Evolutionary conservation across 2,329 filamentous ascomycete genomes (phyloP).

Genomic region (Coleophoma cylindrospora): DNA sequence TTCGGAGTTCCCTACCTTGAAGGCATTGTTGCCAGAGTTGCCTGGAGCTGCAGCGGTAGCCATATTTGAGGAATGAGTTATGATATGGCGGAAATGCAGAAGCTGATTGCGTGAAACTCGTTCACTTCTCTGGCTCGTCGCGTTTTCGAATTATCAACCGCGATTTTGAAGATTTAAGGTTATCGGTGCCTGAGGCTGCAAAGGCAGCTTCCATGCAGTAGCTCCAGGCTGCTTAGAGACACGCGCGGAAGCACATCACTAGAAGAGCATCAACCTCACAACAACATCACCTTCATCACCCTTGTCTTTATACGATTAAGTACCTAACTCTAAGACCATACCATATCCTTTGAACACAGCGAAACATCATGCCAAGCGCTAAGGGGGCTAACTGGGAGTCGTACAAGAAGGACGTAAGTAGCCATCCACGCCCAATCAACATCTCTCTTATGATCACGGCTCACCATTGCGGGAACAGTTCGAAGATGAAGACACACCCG

Average conservation of each 20-base stretch:
- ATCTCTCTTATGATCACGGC: no score
- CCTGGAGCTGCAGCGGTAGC: constrained; percentile 28
- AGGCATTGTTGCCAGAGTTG: constrained; percentile 56
- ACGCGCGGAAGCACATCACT: constrained; percentile 4
- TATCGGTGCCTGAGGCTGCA: constrained; percentile 1
- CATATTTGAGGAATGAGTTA: constrained; percentile 32
- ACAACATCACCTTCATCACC: constrained; percentile 1
- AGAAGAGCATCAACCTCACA: background rate
- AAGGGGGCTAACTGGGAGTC: constrained; percentile 97
- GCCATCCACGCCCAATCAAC: background rate
- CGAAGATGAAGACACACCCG: constrained; percentile 92
- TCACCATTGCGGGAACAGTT: constrained; percentile 38
- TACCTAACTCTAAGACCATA: constrained; percentile 11
- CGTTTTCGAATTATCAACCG: background rate
- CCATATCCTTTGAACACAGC: constrained; percentile 21
- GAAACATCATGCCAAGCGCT: constrained; percentile 53
- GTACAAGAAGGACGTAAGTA: constrained; percentile 73
- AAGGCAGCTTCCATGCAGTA: background rate
- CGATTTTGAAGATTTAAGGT: constrained; percentile 5
- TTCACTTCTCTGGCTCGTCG: background rate
- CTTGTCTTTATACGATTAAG: no score
- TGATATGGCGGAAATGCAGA: constrained; percentile 9
- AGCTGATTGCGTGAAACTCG: constrained; percentile 8
- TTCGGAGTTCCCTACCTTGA: constrained; percentile 46
- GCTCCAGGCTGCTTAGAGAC: background rate